Percentiles rank a stretch among this genome's conserved stretches.
These are phyloP conservation scores for Backusella liffmaniae DNA, from an alignment of 192 early-diverging fungal genomes.

Conservation along the genomic window DNA sequence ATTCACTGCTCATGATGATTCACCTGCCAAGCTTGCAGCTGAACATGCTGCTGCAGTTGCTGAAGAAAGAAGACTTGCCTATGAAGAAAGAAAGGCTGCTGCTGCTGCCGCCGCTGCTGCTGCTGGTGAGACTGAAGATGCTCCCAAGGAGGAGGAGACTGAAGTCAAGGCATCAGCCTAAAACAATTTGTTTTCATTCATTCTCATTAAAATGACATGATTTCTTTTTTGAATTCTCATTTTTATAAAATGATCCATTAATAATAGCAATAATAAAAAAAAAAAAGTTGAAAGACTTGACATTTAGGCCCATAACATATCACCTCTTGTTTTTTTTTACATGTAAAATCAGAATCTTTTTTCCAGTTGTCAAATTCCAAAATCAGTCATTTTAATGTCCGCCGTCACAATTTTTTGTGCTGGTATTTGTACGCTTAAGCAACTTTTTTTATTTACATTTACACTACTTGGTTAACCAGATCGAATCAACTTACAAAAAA, in stretches of 20 bases:
- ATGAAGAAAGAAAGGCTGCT: neutral
- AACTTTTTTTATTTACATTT: too few species aligned
- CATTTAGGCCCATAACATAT: too few species aligned
- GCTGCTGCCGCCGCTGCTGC: neutral
- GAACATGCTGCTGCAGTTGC: neutral
- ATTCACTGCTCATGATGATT: constrained; percentile 57
- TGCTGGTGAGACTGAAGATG: neutral
- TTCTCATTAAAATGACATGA: neutral
- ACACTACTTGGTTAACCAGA: too few species aligned
- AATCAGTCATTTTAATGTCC: neutral
- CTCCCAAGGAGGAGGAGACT: neutral
- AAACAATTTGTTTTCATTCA: neutral
- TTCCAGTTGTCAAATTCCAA: neutral
- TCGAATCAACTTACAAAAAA: too few species aligned
- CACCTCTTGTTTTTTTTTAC: too few species aligned
- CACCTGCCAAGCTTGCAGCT: constrained; percentile 16
- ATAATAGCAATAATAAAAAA: too few species aligned
- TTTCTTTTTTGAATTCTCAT: too few species aligned
- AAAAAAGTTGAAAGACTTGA: too few species aligned
- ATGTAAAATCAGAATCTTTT: neutral
- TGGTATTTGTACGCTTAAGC: too few species aligned
- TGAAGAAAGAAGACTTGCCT: neutral
- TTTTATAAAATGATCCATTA: neutral
- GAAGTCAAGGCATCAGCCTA: neutral
- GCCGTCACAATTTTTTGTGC: neutral